Conservation (phyloP, 2,329 filamentous ascomycete species). For the Botrytis fabae region DNA sequence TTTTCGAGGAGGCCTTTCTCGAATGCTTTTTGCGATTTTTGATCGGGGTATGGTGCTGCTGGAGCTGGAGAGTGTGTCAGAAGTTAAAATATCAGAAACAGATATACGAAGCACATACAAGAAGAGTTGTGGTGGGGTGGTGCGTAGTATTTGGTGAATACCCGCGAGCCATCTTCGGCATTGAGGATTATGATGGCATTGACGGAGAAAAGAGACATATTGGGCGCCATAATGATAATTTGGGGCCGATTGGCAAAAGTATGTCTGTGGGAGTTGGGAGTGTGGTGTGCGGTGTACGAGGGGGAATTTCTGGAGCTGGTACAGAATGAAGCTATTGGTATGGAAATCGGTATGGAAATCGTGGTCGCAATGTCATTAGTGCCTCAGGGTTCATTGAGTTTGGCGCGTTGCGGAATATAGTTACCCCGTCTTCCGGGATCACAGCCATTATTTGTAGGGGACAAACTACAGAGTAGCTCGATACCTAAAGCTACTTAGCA, state of each 20-base stretch:
- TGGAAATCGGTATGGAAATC: constrained; percentile 24
- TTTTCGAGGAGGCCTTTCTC: constrained; percentile 96
- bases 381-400: background rate
- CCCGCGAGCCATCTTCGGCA: constrained; percentile 83
- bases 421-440: background rate
- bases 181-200: constrained; percentile 78
- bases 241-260: constrained; percentile 9
- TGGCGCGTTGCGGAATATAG: background rate
- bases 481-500: background rate
- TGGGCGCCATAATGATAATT: constrained; percentile 62
- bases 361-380: constrained; percentile 18
- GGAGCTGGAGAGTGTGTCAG: constrained; percentile 38
- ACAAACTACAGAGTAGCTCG: background rate
- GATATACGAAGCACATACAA: constrained; percentile 34
- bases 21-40: constrained; percentile 94
- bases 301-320: background rate
- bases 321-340: constrained; percentile 19
- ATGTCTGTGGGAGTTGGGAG: background rate
- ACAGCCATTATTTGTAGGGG: background rate
- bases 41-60: constrained; percentile 74
- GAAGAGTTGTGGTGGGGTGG: constrained; percentile 58
- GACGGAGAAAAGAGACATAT: constrained; percentile 74
- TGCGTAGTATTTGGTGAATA: constrained; percentile 92
- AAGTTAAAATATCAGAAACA: constrained; percentile 50
- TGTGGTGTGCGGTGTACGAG: background rate